Evolutionary conservation across 805 yeast species (phyloP).

Genomic region (Sugiyamaella boreocaroliniensis): DNA sequence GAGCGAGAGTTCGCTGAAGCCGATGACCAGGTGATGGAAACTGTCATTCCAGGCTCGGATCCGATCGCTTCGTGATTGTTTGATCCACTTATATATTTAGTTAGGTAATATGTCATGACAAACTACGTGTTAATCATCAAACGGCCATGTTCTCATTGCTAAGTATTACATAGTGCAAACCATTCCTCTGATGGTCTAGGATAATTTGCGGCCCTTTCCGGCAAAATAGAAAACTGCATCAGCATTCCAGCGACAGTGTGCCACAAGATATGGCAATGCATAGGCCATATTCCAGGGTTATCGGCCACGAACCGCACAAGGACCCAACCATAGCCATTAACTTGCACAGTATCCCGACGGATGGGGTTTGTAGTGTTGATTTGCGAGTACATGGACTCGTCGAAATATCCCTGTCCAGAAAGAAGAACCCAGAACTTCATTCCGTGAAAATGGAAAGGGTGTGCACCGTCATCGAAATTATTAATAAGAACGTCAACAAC

Average conservation of each 20-base stretch:
- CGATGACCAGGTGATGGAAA: slow-evolving; percentile 15
- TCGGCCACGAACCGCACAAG: slow-evolving; percentile 64
- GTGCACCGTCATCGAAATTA: slow-evolving; percentile 78
- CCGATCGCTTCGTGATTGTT: background rate
- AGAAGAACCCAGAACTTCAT: slow-evolving; percentile 72
- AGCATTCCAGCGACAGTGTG: slow-evolving; percentile 80
- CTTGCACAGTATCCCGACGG: slow-evolving; percentile 64
- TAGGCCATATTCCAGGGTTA: slow-evolving; percentile 92
- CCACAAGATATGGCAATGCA: slow-evolving; percentile 95
- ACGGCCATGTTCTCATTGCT: background rate
- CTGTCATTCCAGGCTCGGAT: slow-evolving; percentile 8
- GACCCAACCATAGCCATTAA: slow-evolving; percentile 54
- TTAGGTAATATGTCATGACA: background rate
- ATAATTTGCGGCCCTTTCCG: slow-evolving; percentile 15
- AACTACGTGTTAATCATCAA: background rate
- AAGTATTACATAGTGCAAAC: slow-evolving; percentile 6
- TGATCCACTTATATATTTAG: background rate
- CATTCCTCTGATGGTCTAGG: slow-evolving; percentile 22
- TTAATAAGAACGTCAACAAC: slow-evolving; percentile 71
- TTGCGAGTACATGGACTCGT: slow-evolving; percentile 43
- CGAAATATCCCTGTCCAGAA: slow-evolving; percentile 45
- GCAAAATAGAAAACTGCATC: slow-evolving; percentile 26
- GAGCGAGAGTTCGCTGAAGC: slow-evolving; percentile 65
- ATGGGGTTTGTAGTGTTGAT: slow-evolving; percentile 39
- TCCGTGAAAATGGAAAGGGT: slow-evolving; percentile 94